Conservation (phyloP, 306 rosid genomes). For the Castanea mollissima region DNA sequence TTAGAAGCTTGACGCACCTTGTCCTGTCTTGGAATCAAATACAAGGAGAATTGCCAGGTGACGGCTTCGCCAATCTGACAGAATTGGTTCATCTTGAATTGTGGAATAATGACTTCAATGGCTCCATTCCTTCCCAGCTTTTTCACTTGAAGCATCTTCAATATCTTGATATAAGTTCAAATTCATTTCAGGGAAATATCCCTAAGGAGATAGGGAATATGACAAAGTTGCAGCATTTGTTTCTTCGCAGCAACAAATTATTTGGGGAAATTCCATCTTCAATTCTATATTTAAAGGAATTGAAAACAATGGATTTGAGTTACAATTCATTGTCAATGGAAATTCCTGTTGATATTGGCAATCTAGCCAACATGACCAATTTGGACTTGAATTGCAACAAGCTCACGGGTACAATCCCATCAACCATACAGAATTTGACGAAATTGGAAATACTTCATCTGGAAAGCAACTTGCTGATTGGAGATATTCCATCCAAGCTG, state of each 20-base stretch:
- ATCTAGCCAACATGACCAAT: constrained; percentile 24
- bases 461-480: constrained; percentile 16
- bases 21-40: constrained; percentile 17
- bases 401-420: neutral
- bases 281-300: neutral
- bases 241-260: neutral
- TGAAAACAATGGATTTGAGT: too few relatives aligned
- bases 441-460: constrained; percentile 11
- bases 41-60: constrained; percentile 4
- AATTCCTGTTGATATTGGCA: neutral
- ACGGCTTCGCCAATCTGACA: constrained; percentile 14
- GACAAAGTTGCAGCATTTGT: constrained; percentile 8
- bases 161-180: too few relatives aligned
- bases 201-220: too few relatives aligned
- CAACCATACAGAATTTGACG: neutral
- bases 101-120: neutral
- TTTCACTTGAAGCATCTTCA: too few relatives aligned
- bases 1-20: constrained; percentile 25
- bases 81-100: constrained; percentile 18
- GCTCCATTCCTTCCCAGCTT: too few relatives aligned
- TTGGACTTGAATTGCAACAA: constrained; percentile 19
- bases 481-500: constrained; percentile 13
- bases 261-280: constrained; percentile 14
- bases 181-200: too few relatives aligned
- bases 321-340: too few relatives aligned